Evolutionary conservation across 1,284 basidiomycete species (phyloP).

Genomic region (Cutaneotrichosporon cavernicola): DNA sequence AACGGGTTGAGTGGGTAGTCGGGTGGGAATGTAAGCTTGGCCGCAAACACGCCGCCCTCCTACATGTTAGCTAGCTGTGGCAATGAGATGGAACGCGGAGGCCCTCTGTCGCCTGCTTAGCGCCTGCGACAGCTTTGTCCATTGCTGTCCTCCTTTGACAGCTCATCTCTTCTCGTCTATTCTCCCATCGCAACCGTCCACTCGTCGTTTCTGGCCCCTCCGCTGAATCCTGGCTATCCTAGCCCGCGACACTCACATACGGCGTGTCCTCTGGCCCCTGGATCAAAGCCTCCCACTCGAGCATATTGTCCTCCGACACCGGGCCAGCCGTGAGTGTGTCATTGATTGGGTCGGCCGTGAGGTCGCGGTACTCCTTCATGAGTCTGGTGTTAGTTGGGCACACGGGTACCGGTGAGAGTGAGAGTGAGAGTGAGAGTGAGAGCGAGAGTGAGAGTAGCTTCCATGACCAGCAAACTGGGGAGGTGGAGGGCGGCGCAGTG

Average conservation of each 20-base stretch:
- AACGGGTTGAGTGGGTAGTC: slow-evolving; percentile 95
- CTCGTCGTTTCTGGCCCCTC: background rate
- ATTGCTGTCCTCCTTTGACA: too few species aligned
- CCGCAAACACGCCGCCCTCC: slow-evolving; percentile 96
- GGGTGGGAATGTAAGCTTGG: slow-evolving; percentile 83
- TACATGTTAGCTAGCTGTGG: slow-evolving; percentile 44
- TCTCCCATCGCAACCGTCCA: background rate
- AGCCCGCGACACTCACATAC: slow-evolving; percentile 63
- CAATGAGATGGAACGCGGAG: too few species aligned
- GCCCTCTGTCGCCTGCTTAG: background rate
- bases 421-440: too few species aligned
- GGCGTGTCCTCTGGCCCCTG: slow-evolving; percentile 96
- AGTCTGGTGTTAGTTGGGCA: slow-evolving; percentile 55
- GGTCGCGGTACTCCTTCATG: slow-evolving; percentile 91
- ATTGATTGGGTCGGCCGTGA: slow-evolving; percentile 62
- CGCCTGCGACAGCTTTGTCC: too few species aligned
- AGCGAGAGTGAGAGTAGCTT: too few species aligned
- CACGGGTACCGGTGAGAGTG: background rate
- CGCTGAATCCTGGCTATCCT: background rate
- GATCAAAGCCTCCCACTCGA: slow-evolving; percentile 97
- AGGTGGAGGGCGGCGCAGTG: background rate
- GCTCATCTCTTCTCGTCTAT: too few species aligned
- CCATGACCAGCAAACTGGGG: background rate
- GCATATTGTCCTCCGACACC: slow-evolving; percentile 91
- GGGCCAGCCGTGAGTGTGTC: slow-evolving; percentile 87